Evolutionary conservation across 2,329 filamentous ascomycete species (phyloP).

Genomic region (Hymenoscyphus occultus): DNA sequence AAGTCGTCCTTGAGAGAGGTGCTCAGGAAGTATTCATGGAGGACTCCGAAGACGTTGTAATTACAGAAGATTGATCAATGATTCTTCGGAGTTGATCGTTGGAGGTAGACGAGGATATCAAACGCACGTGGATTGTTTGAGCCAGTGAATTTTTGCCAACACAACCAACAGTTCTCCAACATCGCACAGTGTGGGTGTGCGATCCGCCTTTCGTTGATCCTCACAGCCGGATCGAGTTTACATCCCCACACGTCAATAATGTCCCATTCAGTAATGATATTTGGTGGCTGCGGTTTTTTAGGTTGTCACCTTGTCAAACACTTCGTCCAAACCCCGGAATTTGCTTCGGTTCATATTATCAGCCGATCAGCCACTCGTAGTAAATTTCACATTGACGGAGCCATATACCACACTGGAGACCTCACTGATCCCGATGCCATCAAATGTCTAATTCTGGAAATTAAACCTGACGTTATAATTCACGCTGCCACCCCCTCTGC

Average conservation of each 20-base stretch:
- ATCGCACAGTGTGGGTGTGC: neutral
- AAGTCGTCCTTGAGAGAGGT: neutral
- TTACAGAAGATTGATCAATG: neutral
- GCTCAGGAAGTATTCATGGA: neutral
- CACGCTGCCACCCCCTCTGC: constrained; percentile 7
- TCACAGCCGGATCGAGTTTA: no score
- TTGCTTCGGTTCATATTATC: neutral
- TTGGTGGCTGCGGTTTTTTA: constrained; percentile 8
- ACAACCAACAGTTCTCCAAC: neutral
- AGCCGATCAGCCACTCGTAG: neutral
- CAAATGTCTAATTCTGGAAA: neutral
- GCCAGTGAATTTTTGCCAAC: neutral
- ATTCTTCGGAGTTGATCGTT: neutral
- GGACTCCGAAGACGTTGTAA: neutral
- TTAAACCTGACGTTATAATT: constrained; percentile 3
- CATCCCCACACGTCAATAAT: neutral
- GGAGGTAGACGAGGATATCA: no score
- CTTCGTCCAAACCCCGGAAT: neutral
- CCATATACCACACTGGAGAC: constrained; percentile 2
- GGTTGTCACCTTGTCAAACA: constrained; percentile 3
- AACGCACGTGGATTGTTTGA: no score
- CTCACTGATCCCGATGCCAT: neutral
- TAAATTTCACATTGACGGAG: constrained; percentile 1
- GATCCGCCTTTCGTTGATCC: no score
- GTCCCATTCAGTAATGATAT: neutral